Base-by-base conservation (phyloP, 495 filamentous ascomycete genomes). In the Aspergillus funiculosus region DNA sequence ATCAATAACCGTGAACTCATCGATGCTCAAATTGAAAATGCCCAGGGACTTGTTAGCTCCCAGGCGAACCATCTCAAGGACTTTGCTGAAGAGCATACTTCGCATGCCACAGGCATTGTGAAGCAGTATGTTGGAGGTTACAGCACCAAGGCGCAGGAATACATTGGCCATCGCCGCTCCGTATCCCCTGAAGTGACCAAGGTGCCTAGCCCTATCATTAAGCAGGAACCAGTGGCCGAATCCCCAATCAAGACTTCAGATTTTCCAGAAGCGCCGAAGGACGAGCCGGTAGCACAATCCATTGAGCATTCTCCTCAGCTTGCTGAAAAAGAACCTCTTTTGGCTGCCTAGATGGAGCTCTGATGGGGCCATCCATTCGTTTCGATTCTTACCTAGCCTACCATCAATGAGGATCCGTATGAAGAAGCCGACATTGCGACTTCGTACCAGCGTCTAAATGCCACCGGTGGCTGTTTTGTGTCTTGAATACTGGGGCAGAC, bases 1-100 rank as follows among this genome's bases (percentile, higher is more conserved):
- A 82, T 87, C 57, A 81, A 79, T 69, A 97, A 99, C 81, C 82
- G 87, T 63, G 89, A 95, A 64, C 62, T 91, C 51, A 95, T 99
- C 58, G 92, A 99, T 64, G 69, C 77, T 47, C 87, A 96, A 55
- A 69, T 99, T 45, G 66, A 76, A 57, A 78, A 86, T 50, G 78
- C 75, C 32, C 72, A 79, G 54, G 70, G 86, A n/a, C 64, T 91
- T 39, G 66, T 92, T 60, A 83, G 78, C 67, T 73, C 81, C 53
- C 91, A 99, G 70, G 85, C 91, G 27, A 72, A 74, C 51, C 89
- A 94, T 68, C 69, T 94, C 48, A 81, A 81, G 60, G 78, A 85
- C 32, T 66, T 95, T 48, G 88, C 88, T 37, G 80, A 79, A 50
- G 85, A 94, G 64, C 88, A 87, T 56, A 89, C 89, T 47, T 75